Conservation (phyloP, 192 early-diverging fungal genomes). For the Coemansia sp. region DNA sequence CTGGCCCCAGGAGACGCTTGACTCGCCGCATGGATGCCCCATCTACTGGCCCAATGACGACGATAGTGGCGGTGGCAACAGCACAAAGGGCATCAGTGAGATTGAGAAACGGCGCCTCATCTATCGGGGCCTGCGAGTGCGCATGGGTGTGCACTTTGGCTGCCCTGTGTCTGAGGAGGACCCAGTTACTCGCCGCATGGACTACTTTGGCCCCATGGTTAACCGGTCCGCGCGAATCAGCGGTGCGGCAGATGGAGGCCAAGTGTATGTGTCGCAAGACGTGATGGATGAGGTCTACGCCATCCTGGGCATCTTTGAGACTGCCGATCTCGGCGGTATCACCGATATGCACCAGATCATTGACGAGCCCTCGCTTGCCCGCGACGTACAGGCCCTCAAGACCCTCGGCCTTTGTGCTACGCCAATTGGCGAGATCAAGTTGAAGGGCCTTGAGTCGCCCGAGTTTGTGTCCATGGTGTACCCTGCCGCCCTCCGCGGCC, state of each 20-base stretch:
- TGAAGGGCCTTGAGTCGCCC: constrained; percentile 88
- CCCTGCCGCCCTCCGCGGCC: constrained; percentile 50
- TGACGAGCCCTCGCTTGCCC: constrained; percentile 51
- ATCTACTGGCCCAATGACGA: constrained; percentile 62
- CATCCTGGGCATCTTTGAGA: constrained; percentile 47
- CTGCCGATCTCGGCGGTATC: constrained; percentile 50
- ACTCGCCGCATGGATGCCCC: constrained; percentile 70
- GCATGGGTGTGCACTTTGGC: constrained; percentile 94
- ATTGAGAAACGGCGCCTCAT: constrained; percentile 54
- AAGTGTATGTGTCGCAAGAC: constrained; percentile 84
- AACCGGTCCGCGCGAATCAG: constrained; percentile 84
- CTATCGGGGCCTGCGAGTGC: constrained; percentile 83
- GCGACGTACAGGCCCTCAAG: constrained; percentile 60
- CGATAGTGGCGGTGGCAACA: constrained; percentile 11
- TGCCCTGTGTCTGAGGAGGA: constrained; percentile 82
- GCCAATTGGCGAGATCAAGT: constrained; percentile 75
- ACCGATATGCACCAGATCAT: constrained; percentile 54
- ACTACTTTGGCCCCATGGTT: constrained; percentile 94
- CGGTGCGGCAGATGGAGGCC: constrained; percentile 83
- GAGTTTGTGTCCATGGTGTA: constrained; percentile 76
- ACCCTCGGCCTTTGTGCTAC: constrained; percentile 67
- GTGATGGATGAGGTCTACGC: constrained; percentile 63
- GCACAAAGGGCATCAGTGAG: constrained; percentile 16
- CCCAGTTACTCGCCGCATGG: constrained; percentile 88
- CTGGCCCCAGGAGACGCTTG: constrained; percentile 85